Conservation (phyloP, 805 yeast species). For the Ogataea parapolymorpha region DNA sequence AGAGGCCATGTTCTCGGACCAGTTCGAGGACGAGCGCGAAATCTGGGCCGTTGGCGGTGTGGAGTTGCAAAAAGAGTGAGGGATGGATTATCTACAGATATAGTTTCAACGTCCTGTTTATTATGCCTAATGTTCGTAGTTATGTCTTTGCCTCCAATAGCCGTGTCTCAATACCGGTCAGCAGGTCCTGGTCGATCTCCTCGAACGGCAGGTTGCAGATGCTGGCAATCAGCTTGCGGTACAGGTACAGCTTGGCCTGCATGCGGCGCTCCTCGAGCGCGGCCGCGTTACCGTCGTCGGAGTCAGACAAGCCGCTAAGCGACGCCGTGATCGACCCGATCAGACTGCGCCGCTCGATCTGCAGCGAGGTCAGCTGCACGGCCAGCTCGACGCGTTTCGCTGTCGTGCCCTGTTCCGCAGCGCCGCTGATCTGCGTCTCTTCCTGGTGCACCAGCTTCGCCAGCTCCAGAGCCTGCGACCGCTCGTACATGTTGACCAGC, state of each 20-base stretch:
- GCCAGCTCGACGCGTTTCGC: constrained; percentile 30
- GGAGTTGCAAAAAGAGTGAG: constrained; percentile 36
- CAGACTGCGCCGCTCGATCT: constrained; percentile 37
- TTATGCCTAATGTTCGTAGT: not conserved
- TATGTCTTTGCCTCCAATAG: constrained; percentile 18
- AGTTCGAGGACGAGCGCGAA: constrained; percentile 81
- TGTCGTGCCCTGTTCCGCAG: constrained; percentile 10
- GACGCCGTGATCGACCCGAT: constrained; percentile 26
- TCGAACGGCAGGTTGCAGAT: constrained; percentile 77
- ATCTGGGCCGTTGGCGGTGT: constrained; percentile 85
- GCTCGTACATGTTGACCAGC: constrained; percentile 43
- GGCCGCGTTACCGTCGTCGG: constrained; percentile 14
- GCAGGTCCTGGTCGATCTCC: constrained; percentile 70
- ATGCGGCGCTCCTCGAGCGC: constrained; percentile 16
- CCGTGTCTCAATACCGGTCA: constrained; percentile 71
- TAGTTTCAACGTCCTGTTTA: too few species aligned
- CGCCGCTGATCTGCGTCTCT: constrained; percentile 31
- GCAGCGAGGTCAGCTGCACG: constrained; percentile 37
- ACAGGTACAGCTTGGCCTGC: constrained; percentile 43
- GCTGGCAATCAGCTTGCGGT: constrained; percentile 71
- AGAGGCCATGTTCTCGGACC: constrained; percentile 79
- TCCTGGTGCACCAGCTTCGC: constrained; percentile 58
- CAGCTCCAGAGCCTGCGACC: constrained; percentile 59
- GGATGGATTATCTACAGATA: too few species aligned
- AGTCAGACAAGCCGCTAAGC: constrained; percentile 18